phyloP scores from a whole-genome alignment of 148 eudicot genomes.

The Beta vulgaris region DNA sequence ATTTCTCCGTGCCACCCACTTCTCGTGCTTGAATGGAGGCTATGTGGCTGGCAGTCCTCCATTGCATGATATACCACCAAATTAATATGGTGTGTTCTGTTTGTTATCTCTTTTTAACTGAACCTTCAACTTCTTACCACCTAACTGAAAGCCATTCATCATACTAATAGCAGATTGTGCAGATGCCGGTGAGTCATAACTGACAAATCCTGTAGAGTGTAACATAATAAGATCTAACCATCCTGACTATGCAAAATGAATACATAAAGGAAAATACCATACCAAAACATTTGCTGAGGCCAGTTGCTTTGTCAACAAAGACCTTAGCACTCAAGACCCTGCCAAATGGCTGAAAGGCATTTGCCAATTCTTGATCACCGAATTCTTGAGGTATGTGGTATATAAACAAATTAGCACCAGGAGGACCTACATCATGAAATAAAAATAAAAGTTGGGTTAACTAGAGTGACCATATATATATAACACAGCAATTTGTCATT shows the following conservation, averaged over 20 bases:
- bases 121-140: slow-evolving; percentile 95
- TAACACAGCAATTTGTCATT: background rate
- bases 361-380: slow-evolving; percentile 81
- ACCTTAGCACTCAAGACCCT: slow-evolving; percentile 94
- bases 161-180: slow-evolving; percentile 80
- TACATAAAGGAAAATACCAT: slow-evolving; percentile 15
- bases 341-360: slow-evolving; percentile 75
- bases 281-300: slow-evolving; percentile 98
- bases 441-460: background rate
- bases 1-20: slow-evolving; percentile 17
- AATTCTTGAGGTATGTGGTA: slow-evolving; percentile 98
- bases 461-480: background rate
- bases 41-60: slow-evolving; percentile 2
- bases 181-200: slow-evolving; percentile 80
- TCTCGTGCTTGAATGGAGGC: slow-evolving; percentile 17
- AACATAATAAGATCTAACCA: slow-evolving; percentile 31
- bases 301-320: slow-evolving; percentile 85
- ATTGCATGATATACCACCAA: slow-evolving; percentile 27
- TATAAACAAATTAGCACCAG: slow-evolving; percentile 93
- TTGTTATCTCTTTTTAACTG: slow-evolving; percentile 91
- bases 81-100: slow-evolving; percentile 58
- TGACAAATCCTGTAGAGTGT: slow-evolving; percentile 77
- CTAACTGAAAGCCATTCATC: slow-evolving; percentile 93
- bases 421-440: slow-evolving; percentile 57
- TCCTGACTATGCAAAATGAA: background rate